phyloP scores from a whole-genome alignment of 805 yeast genomes.

The Isabelozyma rhagii region DNA sequence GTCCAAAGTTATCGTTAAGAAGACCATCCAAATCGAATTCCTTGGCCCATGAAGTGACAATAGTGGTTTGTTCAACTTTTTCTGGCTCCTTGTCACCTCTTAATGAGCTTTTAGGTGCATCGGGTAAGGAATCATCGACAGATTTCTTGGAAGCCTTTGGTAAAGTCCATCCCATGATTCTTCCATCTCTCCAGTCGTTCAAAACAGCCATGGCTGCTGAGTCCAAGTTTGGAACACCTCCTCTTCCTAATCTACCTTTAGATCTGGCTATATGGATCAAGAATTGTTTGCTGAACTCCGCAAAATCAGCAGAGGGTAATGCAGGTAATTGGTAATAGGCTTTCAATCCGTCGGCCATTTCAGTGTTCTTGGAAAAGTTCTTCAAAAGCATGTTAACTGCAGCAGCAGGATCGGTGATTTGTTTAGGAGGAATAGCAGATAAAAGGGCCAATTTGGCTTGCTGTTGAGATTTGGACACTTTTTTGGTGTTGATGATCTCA shows the following conservation, averaged over 20 bases:
- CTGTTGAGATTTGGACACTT: constrained; percentile 55
- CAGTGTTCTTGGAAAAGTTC: constrained; percentile 67
- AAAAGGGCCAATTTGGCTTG: constrained; percentile 86
- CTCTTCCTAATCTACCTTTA: constrained; percentile 87
- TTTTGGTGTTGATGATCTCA: constrained; percentile 35
- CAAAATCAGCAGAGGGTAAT: constrained; percentile 64
- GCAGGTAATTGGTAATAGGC: constrained; percentile 77
- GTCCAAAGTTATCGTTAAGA: constrained; percentile 48
- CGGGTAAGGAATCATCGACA: constrained; percentile 13
- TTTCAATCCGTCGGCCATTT: constrained; percentile 75
- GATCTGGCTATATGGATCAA: constrained; percentile 90
- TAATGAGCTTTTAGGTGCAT: constrained; percentile 36
- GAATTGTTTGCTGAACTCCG: constrained; percentile 79
- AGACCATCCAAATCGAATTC: constrained; percentile 91
- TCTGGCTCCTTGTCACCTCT: constrained; percentile 45
- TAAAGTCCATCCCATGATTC: constrained; percentile 84
- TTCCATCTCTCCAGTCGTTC: constrained; percentile 97
- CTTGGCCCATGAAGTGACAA: constrained; percentile 88
- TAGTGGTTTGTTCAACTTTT: constrained; percentile 63
- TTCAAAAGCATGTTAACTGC: constrained; percentile 77
- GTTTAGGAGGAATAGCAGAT: constrained; percentile 87
- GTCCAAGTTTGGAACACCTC: constrained; percentile 87
- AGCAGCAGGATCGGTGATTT: constrained; percentile 77
- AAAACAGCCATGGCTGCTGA: constrained; percentile 80
- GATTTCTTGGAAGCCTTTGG: constrained; percentile 53